Percentiles rank a stretch among this genome's conserved stretches.
phyloP scores from a whole-genome alignment of 129 eudicot species.

The Dittrichia graveolens region DNA sequence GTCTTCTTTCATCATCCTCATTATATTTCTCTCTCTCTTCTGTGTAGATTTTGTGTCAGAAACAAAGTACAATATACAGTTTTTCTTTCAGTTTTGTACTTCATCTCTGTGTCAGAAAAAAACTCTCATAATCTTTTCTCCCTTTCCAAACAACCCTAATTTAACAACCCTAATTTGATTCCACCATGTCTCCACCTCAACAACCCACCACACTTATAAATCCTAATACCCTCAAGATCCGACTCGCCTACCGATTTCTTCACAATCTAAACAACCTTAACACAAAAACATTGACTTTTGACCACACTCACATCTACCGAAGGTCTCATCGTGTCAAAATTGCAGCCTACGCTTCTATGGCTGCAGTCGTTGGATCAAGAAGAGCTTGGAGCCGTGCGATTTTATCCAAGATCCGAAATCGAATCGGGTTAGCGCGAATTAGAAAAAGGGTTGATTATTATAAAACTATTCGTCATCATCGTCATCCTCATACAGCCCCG shows the following conservation, averaged over 20 bases:
- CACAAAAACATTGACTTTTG: conserved; percentile 16
- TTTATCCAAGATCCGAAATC: conserved; percentile 46
- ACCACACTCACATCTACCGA: conserved; percentile 9
- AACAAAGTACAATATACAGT: conserved; percentile 38
- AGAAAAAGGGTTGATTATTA: conserved; percentile 8
- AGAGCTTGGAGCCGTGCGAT: conserved; percentile 86
- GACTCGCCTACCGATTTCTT: conserved; percentile 55
- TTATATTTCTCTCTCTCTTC: conserved; percentile 16
- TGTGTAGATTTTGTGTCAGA: conserved; percentile 57
- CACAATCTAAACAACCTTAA: conserved; percentile 53
- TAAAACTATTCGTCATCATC: conserved; percentile 17
- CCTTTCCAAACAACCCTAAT: conserved; percentile 29
- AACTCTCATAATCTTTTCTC: conserved; percentile 35
- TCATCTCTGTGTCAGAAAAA: conserved; percentile 67
- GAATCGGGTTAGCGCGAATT: conserved; percentile 9
- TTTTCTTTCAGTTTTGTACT: conserved; percentile 43
- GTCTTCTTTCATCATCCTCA: conserved; percentile 41
- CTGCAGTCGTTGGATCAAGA: conserved; percentile 56
- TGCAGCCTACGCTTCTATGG: conserved; percentile 85
- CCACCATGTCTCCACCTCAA: conserved; percentile 37
- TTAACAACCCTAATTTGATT: conserved; percentile 21
- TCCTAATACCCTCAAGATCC: conserved; percentile 56
- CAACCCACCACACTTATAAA: conserved; percentile 26
- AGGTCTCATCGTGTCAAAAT: conserved; percentile 46
- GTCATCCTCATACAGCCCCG: not conserved